phyloP scores from a whole-genome alignment of 2,329 filamentous ascomycete species.

The Leptographium galeiforme region DNA sequence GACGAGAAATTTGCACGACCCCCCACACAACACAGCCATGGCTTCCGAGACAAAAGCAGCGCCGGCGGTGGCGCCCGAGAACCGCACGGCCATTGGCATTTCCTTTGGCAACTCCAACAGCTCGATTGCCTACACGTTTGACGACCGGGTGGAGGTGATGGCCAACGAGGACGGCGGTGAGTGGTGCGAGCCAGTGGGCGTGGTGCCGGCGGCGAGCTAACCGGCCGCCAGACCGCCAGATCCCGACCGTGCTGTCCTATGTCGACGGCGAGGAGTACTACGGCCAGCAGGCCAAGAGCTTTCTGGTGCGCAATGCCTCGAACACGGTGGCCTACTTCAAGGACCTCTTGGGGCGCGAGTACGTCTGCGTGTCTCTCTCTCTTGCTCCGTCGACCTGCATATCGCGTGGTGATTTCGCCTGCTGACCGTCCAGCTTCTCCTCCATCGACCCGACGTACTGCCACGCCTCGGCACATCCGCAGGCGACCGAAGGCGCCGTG shows the following conservation, averaged over 20 bases:
- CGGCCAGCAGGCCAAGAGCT: constrained; percentile 85
- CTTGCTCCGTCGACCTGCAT: neutral
- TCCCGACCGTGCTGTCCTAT: constrained; percentile 88
- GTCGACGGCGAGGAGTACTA: constrained; percentile 94
- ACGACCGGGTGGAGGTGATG: constrained; percentile 94
- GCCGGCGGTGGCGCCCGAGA: constrained; percentile 29
- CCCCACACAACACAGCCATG: constrained; percentile 1
- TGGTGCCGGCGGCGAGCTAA: neutral
- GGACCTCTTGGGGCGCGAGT: constrained; percentile 92
- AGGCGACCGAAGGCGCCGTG: constrained; percentile 57
- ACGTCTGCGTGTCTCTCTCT: constrained; percentile 20
- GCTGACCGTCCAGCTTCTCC: constrained; percentile 52
- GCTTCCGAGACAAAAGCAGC: constrained; percentile 3
- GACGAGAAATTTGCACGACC: neutral
- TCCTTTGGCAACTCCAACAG: constrained; percentile 98
- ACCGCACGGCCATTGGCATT: constrained; percentile 75
- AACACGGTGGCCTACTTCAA: constrained; percentile 95
- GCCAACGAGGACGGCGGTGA: constrained; percentile 95
- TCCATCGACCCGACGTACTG: constrained; percentile 91
- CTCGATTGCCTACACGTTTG: constrained; percentile 84
- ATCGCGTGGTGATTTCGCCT: too few relatives aligned
- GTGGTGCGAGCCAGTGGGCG: constrained; percentile 16
- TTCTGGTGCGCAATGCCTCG: constrained; percentile 79
- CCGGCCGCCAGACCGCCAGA: constrained; percentile 65
- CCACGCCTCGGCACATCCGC: constrained; percentile 83